These are phyloP conservation scores for Xylaria sp. DNA, from an alignment of 495 filamentous ascomycete species.

Conservation along the genomic window DNA sequence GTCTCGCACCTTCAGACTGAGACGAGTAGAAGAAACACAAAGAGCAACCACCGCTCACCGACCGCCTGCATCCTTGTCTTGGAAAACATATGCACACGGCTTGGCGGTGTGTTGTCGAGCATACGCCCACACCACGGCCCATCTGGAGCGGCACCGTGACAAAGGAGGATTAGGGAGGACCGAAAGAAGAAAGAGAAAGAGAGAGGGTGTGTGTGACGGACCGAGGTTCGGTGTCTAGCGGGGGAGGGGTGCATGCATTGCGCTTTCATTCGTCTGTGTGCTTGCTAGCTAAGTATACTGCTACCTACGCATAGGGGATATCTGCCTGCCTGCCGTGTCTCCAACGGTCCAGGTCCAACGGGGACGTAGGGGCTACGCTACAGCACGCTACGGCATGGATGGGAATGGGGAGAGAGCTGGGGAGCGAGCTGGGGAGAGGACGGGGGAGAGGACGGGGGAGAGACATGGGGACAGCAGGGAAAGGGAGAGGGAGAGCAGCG, in stretches of 20 bases:
- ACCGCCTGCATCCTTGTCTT: slow-evolving; percentile 14
- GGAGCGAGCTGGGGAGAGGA: no score
- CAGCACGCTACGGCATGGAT: background rate
- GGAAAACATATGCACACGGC: background rate
- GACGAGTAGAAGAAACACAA: background rate
- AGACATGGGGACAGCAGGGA: slow-evolving; percentile 18
- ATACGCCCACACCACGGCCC: slow-evolving; percentile 17
- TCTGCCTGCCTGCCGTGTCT: slow-evolving; percentile 3
- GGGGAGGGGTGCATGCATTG: slow-evolving; percentile 9
- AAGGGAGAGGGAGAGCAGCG: slow-evolving; percentile 14
- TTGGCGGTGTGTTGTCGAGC: slow-evolving; percentile 17
- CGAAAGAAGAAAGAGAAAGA: background rate
- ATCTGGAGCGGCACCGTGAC: background rate
- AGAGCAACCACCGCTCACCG: slow-evolving; percentile 17
- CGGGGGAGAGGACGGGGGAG: slow-evolving; percentile 1
- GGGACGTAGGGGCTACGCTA: background rate
- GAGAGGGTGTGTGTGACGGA: slow-evolving; percentile 11
- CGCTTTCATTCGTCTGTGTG: background rate
- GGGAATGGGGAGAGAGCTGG: slow-evolving; percentile 15
- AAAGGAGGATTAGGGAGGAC: background rate
- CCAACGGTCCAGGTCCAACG: background rate
- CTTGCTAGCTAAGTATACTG: no score
- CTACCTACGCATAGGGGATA: no score
- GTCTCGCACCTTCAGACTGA: background rate
- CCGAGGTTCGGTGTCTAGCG: background rate